phyloP scores from a whole-genome alignment of 2,329 filamentous ascomycete species.

The Fusarium beomiforme region DNA sequence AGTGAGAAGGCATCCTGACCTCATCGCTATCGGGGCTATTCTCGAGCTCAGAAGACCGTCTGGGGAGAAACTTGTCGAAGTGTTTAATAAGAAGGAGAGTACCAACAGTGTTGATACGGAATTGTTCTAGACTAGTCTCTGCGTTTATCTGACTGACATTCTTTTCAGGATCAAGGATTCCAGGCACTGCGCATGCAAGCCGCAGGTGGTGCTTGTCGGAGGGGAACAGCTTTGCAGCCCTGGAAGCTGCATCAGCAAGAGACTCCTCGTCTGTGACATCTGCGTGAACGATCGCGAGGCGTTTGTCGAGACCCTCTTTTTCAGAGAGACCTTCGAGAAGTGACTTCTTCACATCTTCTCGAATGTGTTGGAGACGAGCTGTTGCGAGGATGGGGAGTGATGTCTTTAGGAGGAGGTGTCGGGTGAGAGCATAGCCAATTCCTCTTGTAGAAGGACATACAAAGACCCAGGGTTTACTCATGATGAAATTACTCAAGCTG shows the following conservation, averaged over 20 bases:
- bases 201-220: slow-evolving; percentile 66
- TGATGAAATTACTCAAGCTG: slow-evolving; percentile 20
- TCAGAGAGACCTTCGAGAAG: slow-evolving; percentile 46
- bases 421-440: slow-evolving; percentile 60
- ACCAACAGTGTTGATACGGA: slow-evolving; percentile 77
- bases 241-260: slow-evolving; percentile 64
- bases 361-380: slow-evolving; percentile 50
- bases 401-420: slow-evolving; percentile 59
- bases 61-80: slow-evolving; percentile 75
- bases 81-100: slow-evolving; percentile 82
- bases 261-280: slow-evolving; percentile 69
- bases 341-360: slow-evolving; percentile 47
- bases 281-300: slow-evolving; percentile 53
- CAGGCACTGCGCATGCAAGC: slow-evolving; percentile 75
- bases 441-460: slow-evolving; percentile 59
- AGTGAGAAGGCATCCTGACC: slow-evolving; percentile 58
- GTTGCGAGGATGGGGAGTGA: slow-evolving; percentile 59
- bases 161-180: slow-evolving; percentile 78
- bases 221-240: slow-evolving; percentile 64
- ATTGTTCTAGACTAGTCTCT: slow-evolving; percentile 70
- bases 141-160: slow-evolving; percentile 72
- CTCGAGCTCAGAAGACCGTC: slow-evolving; percentile 57
- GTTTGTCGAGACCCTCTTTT: slow-evolving; percentile 39
- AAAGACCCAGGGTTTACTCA: slow-evolving; percentile 62
- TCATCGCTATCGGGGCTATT: slow-evolving; percentile 26